phyloP scores from a whole-genome alignment of 176 grass and related monocot species.

The Oropetium thomaeum region DNA sequence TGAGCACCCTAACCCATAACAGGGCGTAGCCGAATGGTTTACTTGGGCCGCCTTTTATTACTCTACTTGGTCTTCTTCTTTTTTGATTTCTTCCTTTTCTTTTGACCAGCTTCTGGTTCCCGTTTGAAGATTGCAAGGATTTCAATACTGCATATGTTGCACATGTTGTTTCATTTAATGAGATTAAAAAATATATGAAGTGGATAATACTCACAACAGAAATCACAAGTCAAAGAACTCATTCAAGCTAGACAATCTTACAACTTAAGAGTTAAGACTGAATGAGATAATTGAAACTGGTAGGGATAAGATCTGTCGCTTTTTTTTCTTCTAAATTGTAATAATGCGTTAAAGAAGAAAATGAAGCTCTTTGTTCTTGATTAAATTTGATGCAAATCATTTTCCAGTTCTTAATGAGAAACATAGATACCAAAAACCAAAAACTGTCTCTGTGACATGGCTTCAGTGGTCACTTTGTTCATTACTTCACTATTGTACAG shows the following conservation, averaged over 20 bases:
- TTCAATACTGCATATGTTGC: slow-evolving; percentile 73
- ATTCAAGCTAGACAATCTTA: neutral
- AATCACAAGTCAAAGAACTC: neutral
- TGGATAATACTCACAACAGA: slow-evolving; percentile 2
- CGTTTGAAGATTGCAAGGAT: slow-evolving; percentile 79
- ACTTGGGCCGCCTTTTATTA: neutral
- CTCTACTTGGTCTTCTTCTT: slow-evolving; percentile 53
- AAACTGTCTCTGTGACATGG: neutral
- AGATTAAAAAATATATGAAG: neutral
- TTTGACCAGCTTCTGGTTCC: slow-evolving; percentile 47
- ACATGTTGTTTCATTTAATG: slow-evolving; percentile 32
- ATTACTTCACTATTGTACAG: neutral
- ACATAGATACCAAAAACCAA: neutral
- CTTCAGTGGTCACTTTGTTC: neutral
- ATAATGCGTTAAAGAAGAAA: neutral
- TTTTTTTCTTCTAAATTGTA: neutral
- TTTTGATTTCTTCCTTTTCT: slow-evolving; percentile 66
- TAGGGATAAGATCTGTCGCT: neutral
- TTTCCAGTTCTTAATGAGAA: neutral
- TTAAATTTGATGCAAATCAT: neutral
- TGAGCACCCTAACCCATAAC: neutral
- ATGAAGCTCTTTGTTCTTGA: neutral
- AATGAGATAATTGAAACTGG: neutral
- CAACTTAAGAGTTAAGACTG: neutral
- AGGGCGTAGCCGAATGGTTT: neutral